These are phyloP conservation scores for Xylaria arbuscula DNA, from an alignment of 2,329 filamentous ascomycete species.

Conservation along the genomic window DNA sequence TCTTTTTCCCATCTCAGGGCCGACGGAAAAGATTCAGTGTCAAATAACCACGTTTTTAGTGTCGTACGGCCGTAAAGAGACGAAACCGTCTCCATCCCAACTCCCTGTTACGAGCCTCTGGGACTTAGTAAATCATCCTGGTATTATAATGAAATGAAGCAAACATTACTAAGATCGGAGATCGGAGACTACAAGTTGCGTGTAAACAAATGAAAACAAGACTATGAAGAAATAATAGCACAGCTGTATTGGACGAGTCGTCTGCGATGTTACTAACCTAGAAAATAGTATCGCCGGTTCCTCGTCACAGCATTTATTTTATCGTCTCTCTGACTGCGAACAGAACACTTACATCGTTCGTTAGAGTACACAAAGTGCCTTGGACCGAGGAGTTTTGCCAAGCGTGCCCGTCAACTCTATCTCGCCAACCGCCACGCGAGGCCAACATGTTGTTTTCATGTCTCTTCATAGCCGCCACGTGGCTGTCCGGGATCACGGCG, in stretches of 20 bases:
- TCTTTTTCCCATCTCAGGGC: background rate
- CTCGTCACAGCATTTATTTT: background rate
- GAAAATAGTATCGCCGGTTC: background rate
- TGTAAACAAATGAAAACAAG: background rate
- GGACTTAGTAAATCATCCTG: background rate
- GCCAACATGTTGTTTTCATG: background rate
- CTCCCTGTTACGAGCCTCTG: background rate
- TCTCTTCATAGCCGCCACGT: background rate
- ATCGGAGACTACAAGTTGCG: background rate
- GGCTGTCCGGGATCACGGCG: background rate
- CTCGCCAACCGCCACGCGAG: background rate
- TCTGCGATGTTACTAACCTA: background rate
- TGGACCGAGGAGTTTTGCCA: background rate
- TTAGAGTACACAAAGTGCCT: background rate
- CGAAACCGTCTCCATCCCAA: background rate
- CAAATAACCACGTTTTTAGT: background rate
- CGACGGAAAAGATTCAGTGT: background rate
- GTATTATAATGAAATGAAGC: background rate
- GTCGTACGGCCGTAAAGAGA: background rate
- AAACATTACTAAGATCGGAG: background rate
- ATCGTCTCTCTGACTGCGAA: background rate
- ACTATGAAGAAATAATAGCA: background rate
- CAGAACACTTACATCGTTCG: too few species aligned
- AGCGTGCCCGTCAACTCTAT: background rate
- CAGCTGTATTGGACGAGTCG: background rate